These are phyloP conservation scores for Hymenoscyphus scutula DNA, from an alignment of 2,329 filamentous ascomycete genomes.

Conservation along the genomic window DNA sequence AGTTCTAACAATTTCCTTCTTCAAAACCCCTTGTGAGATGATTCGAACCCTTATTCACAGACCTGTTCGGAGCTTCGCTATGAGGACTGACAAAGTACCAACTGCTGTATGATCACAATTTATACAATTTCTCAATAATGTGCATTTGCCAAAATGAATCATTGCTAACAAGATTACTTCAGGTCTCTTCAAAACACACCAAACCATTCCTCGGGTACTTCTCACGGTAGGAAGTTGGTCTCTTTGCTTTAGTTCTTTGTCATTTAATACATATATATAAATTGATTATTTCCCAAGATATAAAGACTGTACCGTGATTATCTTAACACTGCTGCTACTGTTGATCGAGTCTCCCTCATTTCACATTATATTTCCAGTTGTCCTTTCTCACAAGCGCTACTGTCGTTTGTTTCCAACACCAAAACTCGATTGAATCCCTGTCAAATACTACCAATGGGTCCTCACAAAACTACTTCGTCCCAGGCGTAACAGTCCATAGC, in stretches of 20 bases:
- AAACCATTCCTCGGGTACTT: neutral
- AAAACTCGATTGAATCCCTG: no score
- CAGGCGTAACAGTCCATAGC: no score
- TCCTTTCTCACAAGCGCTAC: no score
- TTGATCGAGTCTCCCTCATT: neutral
- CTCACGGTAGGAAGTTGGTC: neutral
- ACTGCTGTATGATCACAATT: conserved; percentile 70
- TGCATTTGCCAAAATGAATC: neutral
- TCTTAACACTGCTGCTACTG: neutral
- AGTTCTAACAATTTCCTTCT: conserved; percentile 30
- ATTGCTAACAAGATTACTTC: conserved; percentile 1
- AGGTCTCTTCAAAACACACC: neutral
- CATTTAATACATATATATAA: neutral
- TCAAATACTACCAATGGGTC: no score
- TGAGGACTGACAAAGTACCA: conserved; percentile 73
- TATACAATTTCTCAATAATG: neutral
- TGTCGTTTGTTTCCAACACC: no score
- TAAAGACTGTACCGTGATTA: neutral
- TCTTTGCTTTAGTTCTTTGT: neutral
- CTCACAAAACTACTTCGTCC: no score
- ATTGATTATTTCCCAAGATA: neutral
- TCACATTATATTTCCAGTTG: no score
- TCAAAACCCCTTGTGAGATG: conserved; percentile 47
- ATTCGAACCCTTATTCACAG: conserved; percentile 74
- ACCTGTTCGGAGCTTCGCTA: conserved; percentile 73